Conservation (phyloP, 2,329 filamentous ascomycete genomes). For the Chrysoporthe deuterocubensis region DNA sequence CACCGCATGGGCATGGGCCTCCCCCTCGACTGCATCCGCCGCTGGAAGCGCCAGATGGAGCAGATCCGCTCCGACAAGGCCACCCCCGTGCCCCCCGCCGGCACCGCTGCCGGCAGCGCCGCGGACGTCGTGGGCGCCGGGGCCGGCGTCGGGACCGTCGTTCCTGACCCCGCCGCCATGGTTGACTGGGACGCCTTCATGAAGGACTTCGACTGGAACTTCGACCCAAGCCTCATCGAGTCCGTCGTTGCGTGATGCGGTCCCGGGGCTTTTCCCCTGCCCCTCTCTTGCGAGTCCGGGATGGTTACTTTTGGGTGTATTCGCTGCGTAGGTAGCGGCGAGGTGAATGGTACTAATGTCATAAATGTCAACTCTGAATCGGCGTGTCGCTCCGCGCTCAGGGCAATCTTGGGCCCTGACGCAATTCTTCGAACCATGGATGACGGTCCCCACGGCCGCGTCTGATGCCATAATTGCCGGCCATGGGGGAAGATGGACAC, state of each 20-base stretch:
- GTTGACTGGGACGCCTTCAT: constrained; percentile 56
- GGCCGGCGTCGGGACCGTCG: background rate
- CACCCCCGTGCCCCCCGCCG: constrained; percentile 23
- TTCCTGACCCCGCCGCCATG: constrained; percentile 45
- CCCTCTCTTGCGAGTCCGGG: no score
- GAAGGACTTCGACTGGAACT: constrained; percentile 55
- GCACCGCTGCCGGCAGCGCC: background rate
- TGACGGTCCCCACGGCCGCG: no score
- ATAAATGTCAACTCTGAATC: no score
- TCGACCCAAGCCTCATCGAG: constrained; percentile 30
- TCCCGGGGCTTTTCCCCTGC: background rate
- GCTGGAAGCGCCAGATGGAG: constrained; percentile 50
- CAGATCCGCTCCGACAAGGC: constrained; percentile 38
- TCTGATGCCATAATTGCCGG: no score
- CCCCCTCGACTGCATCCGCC: constrained; percentile 53
- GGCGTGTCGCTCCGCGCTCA: no score
- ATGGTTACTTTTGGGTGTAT: no score
- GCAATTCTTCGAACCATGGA: no score
- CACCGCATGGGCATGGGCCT: constrained; percentile 54
- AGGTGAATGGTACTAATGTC: no score
- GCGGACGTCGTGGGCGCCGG: background rate
- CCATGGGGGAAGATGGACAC: no score
- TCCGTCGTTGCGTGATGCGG: constrained; percentile 16
- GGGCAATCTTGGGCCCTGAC: no score
- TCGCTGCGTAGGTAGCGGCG: background rate